These are phyloP conservation scores for Toxoplasma gondii DNA, from an alignment of 169 alveolate genomes.

Conservation along the genomic window DNA sequence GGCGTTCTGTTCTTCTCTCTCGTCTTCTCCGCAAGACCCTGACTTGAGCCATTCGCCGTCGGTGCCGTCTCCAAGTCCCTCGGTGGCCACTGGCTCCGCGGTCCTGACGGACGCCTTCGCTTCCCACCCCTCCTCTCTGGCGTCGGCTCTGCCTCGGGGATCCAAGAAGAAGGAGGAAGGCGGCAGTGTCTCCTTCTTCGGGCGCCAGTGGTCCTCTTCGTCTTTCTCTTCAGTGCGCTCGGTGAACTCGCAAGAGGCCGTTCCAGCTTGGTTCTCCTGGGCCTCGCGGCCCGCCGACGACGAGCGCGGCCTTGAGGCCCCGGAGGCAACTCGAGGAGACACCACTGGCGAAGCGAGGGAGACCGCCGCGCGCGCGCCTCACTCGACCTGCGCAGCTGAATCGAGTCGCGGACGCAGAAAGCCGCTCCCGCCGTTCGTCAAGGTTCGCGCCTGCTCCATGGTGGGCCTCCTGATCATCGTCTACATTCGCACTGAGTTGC, in stretches of 20 bases:
- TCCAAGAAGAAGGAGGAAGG: neutral
- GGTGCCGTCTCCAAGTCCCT: neutral
- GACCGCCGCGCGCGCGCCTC: too few relatives aligned
- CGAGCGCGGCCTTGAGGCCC: too few relatives aligned
- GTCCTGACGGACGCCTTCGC: neutral
- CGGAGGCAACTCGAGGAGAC: too few relatives aligned
- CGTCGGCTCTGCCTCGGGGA: neutral
- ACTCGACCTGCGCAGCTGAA: too few relatives aligned
- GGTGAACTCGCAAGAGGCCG: neutral
- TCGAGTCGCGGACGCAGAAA: neutral
- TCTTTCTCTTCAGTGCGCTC: neutral
- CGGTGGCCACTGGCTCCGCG: neutral
- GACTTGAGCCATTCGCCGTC: neutral
- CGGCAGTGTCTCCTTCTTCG: neutral
- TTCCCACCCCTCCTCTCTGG: neutral
- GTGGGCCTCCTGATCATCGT: slow-evolving; percentile 40
- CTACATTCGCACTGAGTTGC: slow-evolving; percentile 40
- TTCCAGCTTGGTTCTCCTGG: too few relatives aligned
- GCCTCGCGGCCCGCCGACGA: too few relatives aligned
- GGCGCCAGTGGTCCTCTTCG: neutral
- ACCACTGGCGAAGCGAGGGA: too few relatives aligned
- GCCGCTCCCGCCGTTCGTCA: slow-evolving; percentile 11
- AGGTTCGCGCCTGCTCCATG: slow-evolving; percentile 43
- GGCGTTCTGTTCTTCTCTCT: neutral
- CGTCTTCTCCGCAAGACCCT: neutral